Base-by-base conservation (phyloP, 352 stramenopile species). In the Phytophthora litchii region DNA sequence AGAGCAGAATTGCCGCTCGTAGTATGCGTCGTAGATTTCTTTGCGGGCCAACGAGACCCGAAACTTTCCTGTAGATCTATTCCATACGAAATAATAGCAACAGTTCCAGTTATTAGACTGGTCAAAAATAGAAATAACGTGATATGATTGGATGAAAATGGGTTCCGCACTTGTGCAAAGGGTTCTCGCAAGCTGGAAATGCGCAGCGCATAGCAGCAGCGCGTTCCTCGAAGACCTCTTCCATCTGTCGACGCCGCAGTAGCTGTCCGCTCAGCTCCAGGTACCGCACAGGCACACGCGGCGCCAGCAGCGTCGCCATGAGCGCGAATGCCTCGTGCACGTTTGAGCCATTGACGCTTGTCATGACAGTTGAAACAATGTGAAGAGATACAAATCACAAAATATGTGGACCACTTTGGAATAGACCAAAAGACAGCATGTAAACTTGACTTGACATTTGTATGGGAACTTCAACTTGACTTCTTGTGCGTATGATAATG, bases 1-100 rank as follows among this genome's bases (percentile, higher is more conserved):
- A 1, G 80, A 91, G 68, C 86, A 95, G 32, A 95, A 95, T 57
- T 95, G 76, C 36, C 87, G 86, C 63, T 95, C 86, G 17, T 80
- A 77, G 10, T 80, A 58, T n/a, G 83, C 80, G 25, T 90, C 80
- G 60, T 95, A 94, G 57, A 95, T 92, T 67, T 89, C 76, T 36
- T 83, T 77, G 31, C 82, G 76, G 47, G 72, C 70, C 45, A 93
- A 60, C 14, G 86, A 95, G 23, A 95, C 65, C 27, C 86, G 86
- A 34, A 80, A 88, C 57, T 91, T 92, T 46, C 72, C 76, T 3
- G 52, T 57, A 23, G 86, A 80, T 31, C 85, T 94, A 43, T 17
- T 27, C 23, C 23, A 27, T 27, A 5, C 23, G 2, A 19, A 52
- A 36, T 5, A 27, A 17, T 1, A 19, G 5, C 32, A 40, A 5